These are phyloP conservation scores for Diversispora eburnea DNA, from an alignment of 192 early-diverging fungal species.

Conservation along the genomic window DNA sequence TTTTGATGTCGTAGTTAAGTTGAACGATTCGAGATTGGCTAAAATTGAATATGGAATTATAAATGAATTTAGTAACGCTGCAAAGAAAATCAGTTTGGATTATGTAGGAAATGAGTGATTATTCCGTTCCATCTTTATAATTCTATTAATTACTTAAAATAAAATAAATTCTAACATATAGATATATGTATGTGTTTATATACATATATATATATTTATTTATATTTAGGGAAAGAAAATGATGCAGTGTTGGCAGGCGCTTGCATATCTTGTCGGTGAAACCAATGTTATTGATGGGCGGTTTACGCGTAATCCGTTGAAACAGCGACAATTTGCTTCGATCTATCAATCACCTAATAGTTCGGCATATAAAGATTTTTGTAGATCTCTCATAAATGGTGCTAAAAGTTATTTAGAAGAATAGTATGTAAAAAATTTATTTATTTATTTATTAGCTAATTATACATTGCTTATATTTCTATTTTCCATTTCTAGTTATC, in stretches of 20 bases:
- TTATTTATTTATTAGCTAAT: neutral
- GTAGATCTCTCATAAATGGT: conserved; percentile 38
- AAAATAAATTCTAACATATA: neutral
- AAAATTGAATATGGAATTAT: conserved; percentile 38
- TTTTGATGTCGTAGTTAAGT: conserved; percentile 42
- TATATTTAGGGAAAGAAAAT: conserved; percentile 28
- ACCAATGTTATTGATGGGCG: conserved; percentile 34
- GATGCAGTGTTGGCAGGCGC: conserved; percentile 45
- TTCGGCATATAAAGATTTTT: conserved; percentile 30
- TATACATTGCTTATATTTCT: neutral
- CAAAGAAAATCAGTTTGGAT: conserved; percentile 35
- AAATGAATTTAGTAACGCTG: conserved; percentile 42
- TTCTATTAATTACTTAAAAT: too few species aligned
- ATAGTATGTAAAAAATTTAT: conserved; percentile 34
- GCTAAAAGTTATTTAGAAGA: conserved; percentile 53
- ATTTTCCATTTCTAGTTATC: neutral
- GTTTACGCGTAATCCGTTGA: conserved; percentile 38
- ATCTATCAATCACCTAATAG: conserved; percentile 36
- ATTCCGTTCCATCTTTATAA: too few species aligned
- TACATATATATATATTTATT: neutral
- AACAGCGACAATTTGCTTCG: conserved; percentile 40
- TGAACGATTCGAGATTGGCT: conserved; percentile 44
- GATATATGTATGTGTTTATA: neutral
- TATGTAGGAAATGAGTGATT: conserved; percentile 28
- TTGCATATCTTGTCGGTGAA: conserved; percentile 44